These are phyloP conservation scores for Agapanthus africanus DNA, from an alignment of 106 monocot species.

Conservation along the genomic window DNA sequence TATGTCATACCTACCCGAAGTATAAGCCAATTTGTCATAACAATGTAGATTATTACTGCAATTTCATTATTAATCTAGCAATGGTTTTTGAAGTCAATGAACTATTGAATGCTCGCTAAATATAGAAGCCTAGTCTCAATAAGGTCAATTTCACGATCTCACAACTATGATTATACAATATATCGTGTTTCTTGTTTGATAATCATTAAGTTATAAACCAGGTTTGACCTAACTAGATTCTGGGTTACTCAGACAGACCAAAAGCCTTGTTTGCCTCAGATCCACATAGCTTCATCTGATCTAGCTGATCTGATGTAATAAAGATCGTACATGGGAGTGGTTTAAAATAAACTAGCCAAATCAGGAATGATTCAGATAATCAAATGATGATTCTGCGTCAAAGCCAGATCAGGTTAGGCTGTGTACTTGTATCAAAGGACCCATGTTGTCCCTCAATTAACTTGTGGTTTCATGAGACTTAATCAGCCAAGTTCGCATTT, in stretches of 20 bases:
- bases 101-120: too few species aligned
- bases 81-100: neutral
- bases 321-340: neutral
- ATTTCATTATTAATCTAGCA: neutral
- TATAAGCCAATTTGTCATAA: neutral
- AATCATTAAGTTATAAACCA: neutral
- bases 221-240: neutral
- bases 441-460: neutral
- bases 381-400: neutral
- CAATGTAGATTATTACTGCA: neutral
- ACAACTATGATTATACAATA: neutral
- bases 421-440: neutral
- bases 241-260: too few species aligned
- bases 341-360: neutral
- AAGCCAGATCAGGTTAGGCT: neutral
- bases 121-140: neutral
- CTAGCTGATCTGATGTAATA: neutral
- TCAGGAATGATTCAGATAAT: neutral
- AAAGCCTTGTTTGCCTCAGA: too few species aligned
- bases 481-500: neutral
- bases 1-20: neutral
- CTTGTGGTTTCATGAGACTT: neutral
- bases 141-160: neutral
- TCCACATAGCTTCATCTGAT: neutral
- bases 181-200: neutral